phyloP scores from a whole-genome alignment of 2,329 filamentous ascomycete species.

The Ascochyta clinopodiicola region DNA sequence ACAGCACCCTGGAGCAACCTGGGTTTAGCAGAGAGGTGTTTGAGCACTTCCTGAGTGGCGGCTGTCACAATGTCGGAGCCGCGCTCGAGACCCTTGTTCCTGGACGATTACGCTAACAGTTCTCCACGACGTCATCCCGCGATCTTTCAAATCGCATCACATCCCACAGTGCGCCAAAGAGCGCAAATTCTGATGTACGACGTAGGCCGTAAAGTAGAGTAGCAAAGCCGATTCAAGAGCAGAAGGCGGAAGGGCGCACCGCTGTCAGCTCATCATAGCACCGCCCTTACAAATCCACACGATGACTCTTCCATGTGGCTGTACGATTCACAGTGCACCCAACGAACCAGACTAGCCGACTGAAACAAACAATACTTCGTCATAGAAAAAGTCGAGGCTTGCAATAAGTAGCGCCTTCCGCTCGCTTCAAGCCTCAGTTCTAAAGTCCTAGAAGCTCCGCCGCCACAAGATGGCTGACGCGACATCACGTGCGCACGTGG shows the following conservation, averaged over 20 bases:
- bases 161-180: not conserved
- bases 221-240: not conserved
- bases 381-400: slow-evolving; percentile 4
- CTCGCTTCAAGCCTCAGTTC: not conserved
- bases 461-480: slow-evolving; percentile 32
- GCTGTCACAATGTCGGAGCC: slow-evolving; percentile 19
- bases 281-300: slow-evolving; percentile 41
- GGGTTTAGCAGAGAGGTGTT: not conserved
- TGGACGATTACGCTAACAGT: slow-evolving; percentile 37
- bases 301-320: slow-evolving; percentile 48
- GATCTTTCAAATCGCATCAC: slow-evolving; percentile 10
- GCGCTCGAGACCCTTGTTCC: slow-evolving; percentile 31
- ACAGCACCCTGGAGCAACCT: not conserved
- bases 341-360: slow-evolving; percentile 1
- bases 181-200: not conserved
- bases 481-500: slow-evolving; percentile 46
- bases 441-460: not conserved
- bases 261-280: slow-evolving; percentile 6
- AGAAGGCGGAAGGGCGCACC: slow-evolving; percentile 27
- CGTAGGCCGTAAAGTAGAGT: not conserved
- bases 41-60: slow-evolving; percentile 16
- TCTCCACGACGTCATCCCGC: slow-evolving; percentile 20
- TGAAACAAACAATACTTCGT: not conserved
- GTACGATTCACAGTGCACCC: slow-evolving; percentile 24
- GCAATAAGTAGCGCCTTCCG: slow-evolving; percentile 6